A percentile compares a stretch with the other conserved stretches of the same genome.
These are phyloP conservation scores for Kokia cookei DNA, from an alignment of 441 rosid species.

Conservation along the genomic window DNA sequence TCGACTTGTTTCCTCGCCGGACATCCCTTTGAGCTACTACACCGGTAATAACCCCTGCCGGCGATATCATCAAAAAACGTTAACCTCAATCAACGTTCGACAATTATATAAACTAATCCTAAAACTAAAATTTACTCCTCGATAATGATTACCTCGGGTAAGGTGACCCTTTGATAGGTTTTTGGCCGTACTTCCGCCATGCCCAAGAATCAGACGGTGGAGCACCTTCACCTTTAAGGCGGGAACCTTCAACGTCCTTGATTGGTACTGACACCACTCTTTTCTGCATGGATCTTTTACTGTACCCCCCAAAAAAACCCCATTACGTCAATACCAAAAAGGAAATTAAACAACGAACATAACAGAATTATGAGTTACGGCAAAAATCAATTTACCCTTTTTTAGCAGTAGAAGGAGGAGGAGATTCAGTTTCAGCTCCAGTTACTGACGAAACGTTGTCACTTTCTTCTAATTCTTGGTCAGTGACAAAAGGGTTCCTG, in stretches of 20 bases:
- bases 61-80: constrained; percentile 4
- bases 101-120: background rate
- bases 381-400: background rate
- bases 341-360: background rate
- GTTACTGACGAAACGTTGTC: constrained; percentile 39
- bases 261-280: constrained; percentile 79
- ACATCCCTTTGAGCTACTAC: constrained; percentile 94
- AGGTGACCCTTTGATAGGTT: constrained; percentile 98
- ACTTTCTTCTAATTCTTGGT: constrained; percentile 28
- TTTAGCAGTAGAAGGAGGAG: constrained; percentile 28
- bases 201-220: constrained; percentile 99
- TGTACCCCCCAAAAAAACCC: constrained; percentile 8
- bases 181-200: constrained; percentile 97
- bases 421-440: constrained; percentile 77
- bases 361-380: background rate
- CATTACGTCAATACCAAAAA: background rate
- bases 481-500: constrained; percentile 19
- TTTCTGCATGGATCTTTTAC: constrained; percentile 60
- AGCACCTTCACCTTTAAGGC: constrained; percentile 66
- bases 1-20: constrained; percentile 95
- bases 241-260: constrained; percentile 66
- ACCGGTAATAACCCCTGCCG: constrained; percentile 82
- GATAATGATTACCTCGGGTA: constrained; percentile 56
- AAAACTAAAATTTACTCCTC: background rate
- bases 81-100: background rate